Evolutionary conservation across 768 basidiomycete species (phyloP), one percentile per base, ranked within the genome.

Genomic region (Tricholoma terreum): DNA sequence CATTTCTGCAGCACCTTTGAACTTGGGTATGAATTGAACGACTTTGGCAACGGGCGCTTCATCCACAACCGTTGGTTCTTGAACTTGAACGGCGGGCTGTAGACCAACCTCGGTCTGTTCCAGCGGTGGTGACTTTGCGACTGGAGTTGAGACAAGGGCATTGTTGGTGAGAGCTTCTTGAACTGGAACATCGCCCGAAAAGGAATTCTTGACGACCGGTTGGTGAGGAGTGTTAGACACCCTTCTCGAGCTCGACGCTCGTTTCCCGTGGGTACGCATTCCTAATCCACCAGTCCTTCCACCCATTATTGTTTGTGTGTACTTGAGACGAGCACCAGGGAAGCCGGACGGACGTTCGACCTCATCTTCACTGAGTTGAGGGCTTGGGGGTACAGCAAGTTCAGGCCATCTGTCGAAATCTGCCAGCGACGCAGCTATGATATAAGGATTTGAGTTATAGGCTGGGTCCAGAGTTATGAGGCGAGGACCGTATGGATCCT

Each of bases 251-350:
- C 77, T 73, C 2, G 83, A 83, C 0, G 67, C 71, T 14, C 86
- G 75, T 62, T 85, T 84, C 0, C 84, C 93, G 24, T 81, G 74
- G 3, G 93, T 87, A 21, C 94, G 79, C 73, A 95, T 80, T 0
- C 94, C 94, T 1, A 89, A 67, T 0, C 81, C 90, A 4, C 90
- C 91, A 0, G 83, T 79, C 22, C 84, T 79, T 4, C 80, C 80
- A 3, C 86, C 92, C 80, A 94, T 86, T 66, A 97, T 96, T 3
- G 95, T 97, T 65, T 89, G 85, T 6, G 92, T 90, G 70, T 95
- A 88, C 66, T 88, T 90, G 61, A 97, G 78, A 12, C 81, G 69
- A 66, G 61, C 83, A 67, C 65, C 86, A 70, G 71, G 83, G 70
- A 73, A 79, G 62, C 71, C 80, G 62, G 68, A 74, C 48, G 77